Evolutionary conservation across 2,329 filamentous ascomycete species (phyloP).

Genomic region (Fusarium sp.): DNA sequence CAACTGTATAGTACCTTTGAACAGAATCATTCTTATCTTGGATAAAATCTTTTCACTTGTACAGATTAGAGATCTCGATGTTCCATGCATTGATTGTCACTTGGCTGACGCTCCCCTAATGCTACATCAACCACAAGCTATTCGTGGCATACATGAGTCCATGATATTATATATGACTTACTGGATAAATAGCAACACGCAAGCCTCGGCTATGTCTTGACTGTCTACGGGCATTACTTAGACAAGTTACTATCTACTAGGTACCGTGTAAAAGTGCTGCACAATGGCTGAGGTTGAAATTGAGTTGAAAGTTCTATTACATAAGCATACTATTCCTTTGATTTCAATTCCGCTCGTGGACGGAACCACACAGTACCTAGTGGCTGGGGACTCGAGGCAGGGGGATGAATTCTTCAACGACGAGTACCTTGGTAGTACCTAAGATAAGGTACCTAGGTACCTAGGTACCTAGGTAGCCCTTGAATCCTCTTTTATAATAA

Average conservation of each 20-base stretch:
- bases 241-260: background rate
- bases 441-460: too few species aligned
- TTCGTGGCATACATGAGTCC: background rate
- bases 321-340: background rate
- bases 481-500: too few species aligned
- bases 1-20: too few species aligned
- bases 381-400: background rate
- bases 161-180: background rate
- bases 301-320: background rate
- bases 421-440: too few species aligned
- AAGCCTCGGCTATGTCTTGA: constrained; percentile 8
- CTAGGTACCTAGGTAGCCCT: too few species aligned
- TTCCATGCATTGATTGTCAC: background rate
- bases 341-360: background rate
- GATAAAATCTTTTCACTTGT: background rate
- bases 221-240: background rate
- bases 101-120: background rate
- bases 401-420: too few species aligned
- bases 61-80: too few species aligned
- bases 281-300: constrained; percentile 5
- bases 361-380: background rate
- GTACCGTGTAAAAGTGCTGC: background rate
- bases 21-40: too few species aligned
- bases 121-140: background rate
- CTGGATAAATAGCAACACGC: background rate